Percentiles rank a stretch among this genome's conserved stretches.
These are phyloP conservation scores for Exophiala aquamarina DNA, from an alignment of 2,329 filamentous ascomycete species.

Conservation along the genomic window DNA sequence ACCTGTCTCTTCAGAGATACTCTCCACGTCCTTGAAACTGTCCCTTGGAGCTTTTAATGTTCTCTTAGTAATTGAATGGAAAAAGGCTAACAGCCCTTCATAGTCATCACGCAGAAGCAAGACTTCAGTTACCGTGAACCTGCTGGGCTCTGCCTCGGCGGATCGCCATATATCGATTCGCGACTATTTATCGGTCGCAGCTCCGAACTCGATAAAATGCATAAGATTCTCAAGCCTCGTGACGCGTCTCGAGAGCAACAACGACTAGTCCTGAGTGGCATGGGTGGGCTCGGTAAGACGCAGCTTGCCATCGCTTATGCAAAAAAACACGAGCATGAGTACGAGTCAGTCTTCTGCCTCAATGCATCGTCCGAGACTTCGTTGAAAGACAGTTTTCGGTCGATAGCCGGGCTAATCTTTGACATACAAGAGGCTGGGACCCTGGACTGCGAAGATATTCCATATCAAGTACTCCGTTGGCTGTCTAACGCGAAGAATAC, in stretches of 20 bases:
- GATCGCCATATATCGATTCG: neutral
- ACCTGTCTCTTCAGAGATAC: too few relatives aligned
- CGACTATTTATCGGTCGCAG: constrained; percentile 16
- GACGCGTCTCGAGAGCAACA: neutral
- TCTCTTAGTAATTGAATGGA: too few relatives aligned
- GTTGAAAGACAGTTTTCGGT: constrained; percentile 34
- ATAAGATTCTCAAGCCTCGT: constrained; percentile 15
- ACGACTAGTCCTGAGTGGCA: constrained; percentile 36
- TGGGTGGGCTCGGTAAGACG: constrained; percentile 50
- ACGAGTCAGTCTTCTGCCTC: constrained; percentile 46
- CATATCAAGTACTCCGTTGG: constrained; percentile 13
- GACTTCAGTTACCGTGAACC: neutral
- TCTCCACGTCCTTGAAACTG: too few relatives aligned
- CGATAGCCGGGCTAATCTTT: constrained; percentile 9
- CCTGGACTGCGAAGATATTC: constrained; percentile 4
- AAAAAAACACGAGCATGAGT: constrained; percentile 35
- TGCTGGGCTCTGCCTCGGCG: neutral
- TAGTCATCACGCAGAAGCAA: too few relatives aligned
- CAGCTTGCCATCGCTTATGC: constrained; percentile 42
- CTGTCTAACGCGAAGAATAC: constrained; percentile 23
- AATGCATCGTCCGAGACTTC: constrained; percentile 40
- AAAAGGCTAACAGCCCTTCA: too few relatives aligned
- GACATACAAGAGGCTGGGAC: neutral
- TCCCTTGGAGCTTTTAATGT: too few relatives aligned
- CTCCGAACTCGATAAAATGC: constrained; percentile 11